Evolutionary conservation across 208 protist genomes (phyloP).

Genomic region (Leishmania guyanensis): DNA sequence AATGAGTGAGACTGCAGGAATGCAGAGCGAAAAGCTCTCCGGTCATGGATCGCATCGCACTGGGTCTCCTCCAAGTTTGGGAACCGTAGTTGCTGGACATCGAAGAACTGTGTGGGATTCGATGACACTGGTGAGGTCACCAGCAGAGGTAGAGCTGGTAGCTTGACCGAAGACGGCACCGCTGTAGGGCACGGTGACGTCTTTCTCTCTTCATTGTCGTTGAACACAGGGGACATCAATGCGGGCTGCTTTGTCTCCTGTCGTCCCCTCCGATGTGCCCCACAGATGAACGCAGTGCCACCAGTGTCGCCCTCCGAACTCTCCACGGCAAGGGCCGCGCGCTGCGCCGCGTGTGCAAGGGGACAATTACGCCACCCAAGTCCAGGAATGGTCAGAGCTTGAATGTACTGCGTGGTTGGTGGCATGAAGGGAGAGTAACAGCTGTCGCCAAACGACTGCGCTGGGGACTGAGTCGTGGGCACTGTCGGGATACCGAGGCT

Average conservation of each 20-base stretch:
- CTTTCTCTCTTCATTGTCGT: not conserved
- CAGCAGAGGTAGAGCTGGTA: not conserved
- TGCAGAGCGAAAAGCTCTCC: not conserved
- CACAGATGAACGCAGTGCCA: not conserved
- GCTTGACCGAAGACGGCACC: not conserved
- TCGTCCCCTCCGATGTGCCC: not conserved
- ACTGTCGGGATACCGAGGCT: slow-evolving; percentile 30
- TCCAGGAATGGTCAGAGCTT: slow-evolving; percentile 20
- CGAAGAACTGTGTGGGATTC: not conserved
- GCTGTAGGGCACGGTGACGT: not conserved
- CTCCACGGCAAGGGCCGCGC: not conserved
- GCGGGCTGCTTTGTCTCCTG: not conserved
- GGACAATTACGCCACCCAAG: not conserved
- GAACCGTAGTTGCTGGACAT: not conserved
- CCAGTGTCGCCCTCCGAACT: not conserved
- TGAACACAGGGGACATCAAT: slow-evolving; percentile 9
- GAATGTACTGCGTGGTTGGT: slow-evolving; percentile 14
- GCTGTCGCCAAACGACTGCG: slow-evolving; percentile 21
- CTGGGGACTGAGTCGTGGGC: slow-evolving; percentile 21
- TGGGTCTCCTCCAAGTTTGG: not conserved
- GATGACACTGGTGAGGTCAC: not conserved
- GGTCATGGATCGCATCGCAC: not conserved
- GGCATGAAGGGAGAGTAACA: slow-evolving; percentile 27
- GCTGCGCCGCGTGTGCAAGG: not conserved
- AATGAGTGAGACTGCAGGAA: not conserved